Conservation (phyloP, 495 filamentous ascomycete species). For the Aspergillus coremiiformis region DNA sequence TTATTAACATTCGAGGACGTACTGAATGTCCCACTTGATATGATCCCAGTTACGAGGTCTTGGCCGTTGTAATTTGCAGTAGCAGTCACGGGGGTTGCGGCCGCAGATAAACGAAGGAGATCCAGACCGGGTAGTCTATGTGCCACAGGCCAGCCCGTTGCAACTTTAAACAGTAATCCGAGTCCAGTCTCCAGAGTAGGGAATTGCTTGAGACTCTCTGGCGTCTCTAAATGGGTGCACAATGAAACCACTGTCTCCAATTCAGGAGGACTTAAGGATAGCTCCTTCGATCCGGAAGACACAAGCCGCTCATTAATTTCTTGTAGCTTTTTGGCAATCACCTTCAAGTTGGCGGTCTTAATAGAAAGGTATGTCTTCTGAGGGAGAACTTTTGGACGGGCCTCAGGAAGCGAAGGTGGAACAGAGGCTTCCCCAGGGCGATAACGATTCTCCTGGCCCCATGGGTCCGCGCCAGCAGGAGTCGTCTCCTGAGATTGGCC, state of each 20-base stretch:
- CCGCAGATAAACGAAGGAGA: constrained; percentile 70
- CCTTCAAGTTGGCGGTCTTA: constrained; percentile 49
- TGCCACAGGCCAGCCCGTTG: constrained; percentile 67
- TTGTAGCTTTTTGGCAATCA: constrained; percentile 65
- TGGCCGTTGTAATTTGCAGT: constrained; percentile 51
- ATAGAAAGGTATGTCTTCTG: constrained; percentile 80
- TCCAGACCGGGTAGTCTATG: constrained; percentile 80
- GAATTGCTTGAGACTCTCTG: constrained; percentile 27
- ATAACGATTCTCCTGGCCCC: constrained; percentile 71
- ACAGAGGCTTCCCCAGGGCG: constrained; percentile 56
- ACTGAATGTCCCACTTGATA: constrained; percentile 50
- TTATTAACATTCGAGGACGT: constrained; percentile 57
- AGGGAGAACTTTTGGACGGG: constrained; percentile 60
- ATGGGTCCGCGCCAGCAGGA: constrained; percentile 55
- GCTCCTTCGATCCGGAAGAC: constrained; percentile 59
- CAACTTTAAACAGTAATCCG: constrained; percentile 55
- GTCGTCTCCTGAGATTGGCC: constrained; percentile 47
- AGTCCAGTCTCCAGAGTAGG: constrained; percentile 41
- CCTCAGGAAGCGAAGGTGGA: constrained; percentile 27
- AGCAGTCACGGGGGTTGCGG: constrained; percentile 54
- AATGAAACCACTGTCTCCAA: constrained; percentile 49
- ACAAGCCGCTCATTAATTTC: constrained; percentile 64
- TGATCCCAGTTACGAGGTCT: constrained; percentile 37
- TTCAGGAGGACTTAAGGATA: constrained; percentile 66
- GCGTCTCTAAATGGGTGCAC: constrained; percentile 50